Base-by-base conservation (phyloP, 805 yeast species). In the Danielia reshetovae region DNA sequence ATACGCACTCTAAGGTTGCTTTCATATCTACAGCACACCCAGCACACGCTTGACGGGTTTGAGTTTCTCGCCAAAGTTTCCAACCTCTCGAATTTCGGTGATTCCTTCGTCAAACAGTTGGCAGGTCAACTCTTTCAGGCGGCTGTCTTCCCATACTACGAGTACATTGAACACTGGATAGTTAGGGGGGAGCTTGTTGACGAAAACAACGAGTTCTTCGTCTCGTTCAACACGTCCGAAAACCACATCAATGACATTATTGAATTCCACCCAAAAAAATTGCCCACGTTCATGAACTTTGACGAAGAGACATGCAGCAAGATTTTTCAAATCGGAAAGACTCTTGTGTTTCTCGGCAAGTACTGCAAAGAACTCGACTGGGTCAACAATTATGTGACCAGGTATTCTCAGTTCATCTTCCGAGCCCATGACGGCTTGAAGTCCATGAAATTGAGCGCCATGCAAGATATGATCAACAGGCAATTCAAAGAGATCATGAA, bases 281-380 rank as follows among this genome's bases (percentile, higher is more conserved):
- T 70, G 4, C 85, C 85, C 0, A 34, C 41, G 6, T 75, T 76
- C 42, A 52, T 77, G 22, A 44, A 69, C 7, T 30, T 38, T 10
- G 51, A 52, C 2, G 44, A 44, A 5, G 53, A 56, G 10, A 48
- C 68, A 2, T 70, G 78, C 3, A 48, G 57, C 16, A 65, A 70
- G 38, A 69, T 80, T 5, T 77, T 65, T 45, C 78, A 81, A 32
- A 77, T 83, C 13, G 98, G 98, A 0, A 79, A 81, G 42, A 74
- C 85, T 5, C 60, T 81, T 5, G 68, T 75, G 7, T 89, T 81
- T 51, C 59, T 89, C 29, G 74, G 77, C 24, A 64, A 64, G 18
- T 71, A 72, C 28, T 86, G 96, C 57, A 72, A 74, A 22, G 93
- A 85, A 46, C 59, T 76, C 18, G 69, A 69, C 25, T 86, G 93